Evolutionary conservation across 2,329 filamentous ascomycete species (phyloP).

Genomic region (Botrytis aclada): DNA sequence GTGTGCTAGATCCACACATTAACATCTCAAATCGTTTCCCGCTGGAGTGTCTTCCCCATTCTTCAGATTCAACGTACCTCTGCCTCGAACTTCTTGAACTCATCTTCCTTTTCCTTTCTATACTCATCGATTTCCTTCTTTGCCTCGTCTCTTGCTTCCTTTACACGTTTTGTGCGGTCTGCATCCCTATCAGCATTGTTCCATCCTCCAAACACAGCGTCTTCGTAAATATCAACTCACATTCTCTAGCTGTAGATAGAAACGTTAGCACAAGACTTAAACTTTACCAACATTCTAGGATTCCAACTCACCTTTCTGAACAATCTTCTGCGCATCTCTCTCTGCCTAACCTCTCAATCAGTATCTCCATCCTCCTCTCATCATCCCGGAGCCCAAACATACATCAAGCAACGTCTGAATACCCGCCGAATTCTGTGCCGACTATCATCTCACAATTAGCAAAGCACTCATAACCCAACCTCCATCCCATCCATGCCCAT

Average conservation of each 20-base stretch:
- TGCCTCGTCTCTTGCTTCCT: constrained; percentile 91
- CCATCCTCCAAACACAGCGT: neutral
- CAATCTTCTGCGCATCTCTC: constrained; percentile 97
- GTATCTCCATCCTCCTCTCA: neutral
- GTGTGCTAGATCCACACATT: constrained; percentile 64
- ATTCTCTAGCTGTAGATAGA: constrained; percentile 70
- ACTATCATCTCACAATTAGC: constrained; percentile 51
- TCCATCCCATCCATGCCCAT: constrained; percentile 13
- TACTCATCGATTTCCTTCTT: constrained; percentile 98
- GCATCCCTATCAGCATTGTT: constrained; percentile 23
- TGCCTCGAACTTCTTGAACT: constrained; percentile 92
- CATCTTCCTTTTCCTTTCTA: constrained; percentile 81
- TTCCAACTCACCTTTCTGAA: constrained; percentile 75
- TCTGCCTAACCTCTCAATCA: constrained; percentile 64
- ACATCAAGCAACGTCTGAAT: constrained; percentile 99
- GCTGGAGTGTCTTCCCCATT: neutral
- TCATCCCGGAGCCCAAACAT: constrained; percentile 42
- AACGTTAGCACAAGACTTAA: constrained; percentile 34
- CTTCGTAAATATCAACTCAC: constrained; percentile 49
- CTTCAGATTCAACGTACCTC: constrained; percentile 43
- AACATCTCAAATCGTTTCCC: constrained; percentile 11
- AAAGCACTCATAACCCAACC: neutral
- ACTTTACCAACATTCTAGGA: neutral
- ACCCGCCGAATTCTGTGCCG: constrained; percentile 95
- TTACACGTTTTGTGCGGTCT: constrained; percentile 96